Evolutionary conservation across 371 early-diverging fungal species (phyloP).

Genomic region (Mucor sp.): DNA sequence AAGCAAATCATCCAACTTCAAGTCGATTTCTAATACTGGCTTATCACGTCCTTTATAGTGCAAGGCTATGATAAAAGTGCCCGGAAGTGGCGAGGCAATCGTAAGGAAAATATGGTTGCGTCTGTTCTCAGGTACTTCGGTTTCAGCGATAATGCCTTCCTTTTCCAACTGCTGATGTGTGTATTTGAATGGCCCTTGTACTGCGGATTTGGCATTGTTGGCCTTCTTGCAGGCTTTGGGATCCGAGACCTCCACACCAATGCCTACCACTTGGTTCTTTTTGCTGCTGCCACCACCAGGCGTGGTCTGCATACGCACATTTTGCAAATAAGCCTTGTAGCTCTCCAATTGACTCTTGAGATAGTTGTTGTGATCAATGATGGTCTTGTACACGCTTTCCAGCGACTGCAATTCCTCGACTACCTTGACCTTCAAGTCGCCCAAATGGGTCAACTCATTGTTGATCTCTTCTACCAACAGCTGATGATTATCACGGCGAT

Average conservation of each 20-base stretch:
- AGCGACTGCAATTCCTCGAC: slow-evolving; percentile 77
- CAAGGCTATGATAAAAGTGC: slow-evolving; percentile 88
- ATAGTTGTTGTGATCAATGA: slow-evolving; percentile 93
- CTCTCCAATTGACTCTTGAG: slow-evolving; percentile 86
- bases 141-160: slow-evolving; percentile 91
- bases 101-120: slow-evolving; percentile 88
- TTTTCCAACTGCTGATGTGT: slow-evolving; percentile 84
- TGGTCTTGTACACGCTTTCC: slow-evolving; percentile 87
- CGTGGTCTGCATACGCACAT: slow-evolving; percentile 81
- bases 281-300: slow-evolving; percentile 53
- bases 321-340: slow-evolving; percentile 94
- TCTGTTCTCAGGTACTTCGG: slow-evolving; percentile 90
- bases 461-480: slow-evolving; percentile 83
- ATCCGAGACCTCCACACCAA: slow-evolving; percentile 44
- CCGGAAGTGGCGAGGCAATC: slow-evolving; percentile 84
- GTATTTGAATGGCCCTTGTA: slow-evolving; percentile 72
- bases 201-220: slow-evolving; percentile 25
- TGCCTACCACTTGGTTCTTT: slow-evolving; percentile 37
- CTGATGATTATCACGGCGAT: slow-evolving; percentile 67
- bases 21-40: slow-evolving; percentile 94
- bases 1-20: slow-evolving; percentile 91
- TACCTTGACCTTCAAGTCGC: slow-evolving; percentile 83
- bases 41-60: slow-evolving; percentile 93
- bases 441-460: slow-evolving; percentile 82
- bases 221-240: slow-evolving; percentile 34